Evolutionary conservation across 345 rosid species (phyloP).

Genomic region (Moringa oleifera): DNA sequence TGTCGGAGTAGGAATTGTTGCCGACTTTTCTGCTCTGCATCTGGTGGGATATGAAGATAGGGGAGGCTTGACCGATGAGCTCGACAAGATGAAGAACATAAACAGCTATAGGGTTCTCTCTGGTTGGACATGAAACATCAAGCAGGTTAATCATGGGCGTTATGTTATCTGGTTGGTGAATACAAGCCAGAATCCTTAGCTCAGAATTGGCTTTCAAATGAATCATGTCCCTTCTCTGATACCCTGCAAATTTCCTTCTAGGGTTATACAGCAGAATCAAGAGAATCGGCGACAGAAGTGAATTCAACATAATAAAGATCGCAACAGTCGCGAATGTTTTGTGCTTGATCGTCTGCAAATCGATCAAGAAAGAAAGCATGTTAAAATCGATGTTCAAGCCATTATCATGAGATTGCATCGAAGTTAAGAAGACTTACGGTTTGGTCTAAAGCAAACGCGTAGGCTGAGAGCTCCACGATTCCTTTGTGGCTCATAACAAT

Average conservation of each 20-base stretch:
- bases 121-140: slow-evolving; percentile 22
- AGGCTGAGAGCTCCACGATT: slow-evolving; percentile 23
- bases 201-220: slow-evolving; percentile 22
- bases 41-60: slow-evolving; percentile 47
- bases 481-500: slow-evolving; percentile 30
- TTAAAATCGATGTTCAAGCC: too few species aligned
- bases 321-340: slow-evolving; percentile 11
- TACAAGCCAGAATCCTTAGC: slow-evolving; percentile 44
- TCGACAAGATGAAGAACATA: slow-evolving; percentile 51
- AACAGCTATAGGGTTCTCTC: slow-evolving; percentile 30
- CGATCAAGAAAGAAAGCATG: slow-evolving; percentile 4
- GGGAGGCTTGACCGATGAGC: slow-evolving; percentile 41
- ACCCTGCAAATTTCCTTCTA: slow-evolving; percentile 41
- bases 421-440: not conserved
- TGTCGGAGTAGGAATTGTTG: slow-evolving; percentile 23
- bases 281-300: not conserved
- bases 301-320: not conserved
- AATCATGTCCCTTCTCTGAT: slow-evolving; percentile 36
- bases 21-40: slow-evolving; percentile 17
- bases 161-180: slow-evolving; percentile 44
- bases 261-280: slow-evolving; percentile 31
- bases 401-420: not conserved
- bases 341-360: not conserved
- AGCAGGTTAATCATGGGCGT: slow-evolving; percentile 29
- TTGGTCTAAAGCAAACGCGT: slow-evolving; percentile 18